Evolutionary conservation across 2,329 filamentous ascomycete species (phyloP).

Genomic region (Sporothrix dimorphospora): DNA sequence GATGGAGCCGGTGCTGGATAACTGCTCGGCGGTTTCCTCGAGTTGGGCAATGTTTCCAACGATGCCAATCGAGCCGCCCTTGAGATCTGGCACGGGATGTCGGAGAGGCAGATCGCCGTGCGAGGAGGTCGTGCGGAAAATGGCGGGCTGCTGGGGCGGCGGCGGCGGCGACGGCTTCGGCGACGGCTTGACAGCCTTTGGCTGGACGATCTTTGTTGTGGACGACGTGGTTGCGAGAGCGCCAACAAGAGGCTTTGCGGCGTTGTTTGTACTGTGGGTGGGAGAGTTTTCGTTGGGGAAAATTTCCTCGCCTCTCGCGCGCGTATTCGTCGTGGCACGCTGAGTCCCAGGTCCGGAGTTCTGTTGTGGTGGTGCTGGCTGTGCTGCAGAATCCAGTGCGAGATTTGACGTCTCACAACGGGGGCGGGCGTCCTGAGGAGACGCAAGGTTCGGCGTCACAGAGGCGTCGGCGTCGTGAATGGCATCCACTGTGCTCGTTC

Average conservation of each 20-base stretch:
- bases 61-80: slow-evolving; percentile 63
- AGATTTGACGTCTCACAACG: slow-evolving; percentile 8
- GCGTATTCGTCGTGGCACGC: slow-evolving; percentile 6
- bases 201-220: slow-evolving; percentile 25
- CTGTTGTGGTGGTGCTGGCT: slow-evolving; percentile 1
- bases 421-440: not conserved
- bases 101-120: slow-evolving; percentile 51
- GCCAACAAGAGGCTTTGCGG: slow-evolving; percentile 12
- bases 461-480: not conserved
- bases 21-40: slow-evolving; percentile 73
- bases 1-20: slow-evolving; percentile 75
- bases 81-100: slow-evolving; percentile 66
- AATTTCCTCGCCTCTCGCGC: not conserved
- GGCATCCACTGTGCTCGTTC: not conserved
- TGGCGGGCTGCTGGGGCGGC: slow-evolving; percentile 41
- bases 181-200: slow-evolving; percentile 26
- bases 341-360: slow-evolving; percentile 13
- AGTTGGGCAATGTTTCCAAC: slow-evolving; percentile 71
- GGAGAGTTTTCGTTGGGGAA: not conserved
- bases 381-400: slow-evolving; percentile 10
- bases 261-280: not conserved
- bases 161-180: not conserved
- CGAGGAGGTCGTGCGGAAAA: slow-evolving; percentile 53
- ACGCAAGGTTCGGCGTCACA: not conserved
- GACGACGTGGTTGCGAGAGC: not conserved